These are phyloP conservation scores for Pestalotiopsis sp. DNA, from an alignment of 2,329 filamentous ascomycete genomes.

Conservation along the genomic window DNA sequence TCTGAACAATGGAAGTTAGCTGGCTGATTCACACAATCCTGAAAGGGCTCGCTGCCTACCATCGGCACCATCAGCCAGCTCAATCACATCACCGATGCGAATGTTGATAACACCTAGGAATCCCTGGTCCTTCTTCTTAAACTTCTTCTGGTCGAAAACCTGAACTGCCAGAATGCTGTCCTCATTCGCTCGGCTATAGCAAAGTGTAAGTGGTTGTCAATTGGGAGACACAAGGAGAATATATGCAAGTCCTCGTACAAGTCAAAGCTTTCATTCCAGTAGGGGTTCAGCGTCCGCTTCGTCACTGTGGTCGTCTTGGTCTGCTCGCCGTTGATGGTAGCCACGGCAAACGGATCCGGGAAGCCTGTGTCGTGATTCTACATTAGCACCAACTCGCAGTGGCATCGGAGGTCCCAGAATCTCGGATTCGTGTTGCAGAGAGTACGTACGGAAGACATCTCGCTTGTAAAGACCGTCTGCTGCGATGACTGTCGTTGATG, in stretches of 20 bases:
- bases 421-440: slow-evolving; percentile 2
- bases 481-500: slow-evolving; percentile 76
- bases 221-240: slow-evolving; percentile 15
- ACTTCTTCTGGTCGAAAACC: slow-evolving; percentile 99
- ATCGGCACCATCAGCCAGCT: slow-evolving; percentile 85
- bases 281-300: slow-evolving; percentile 97
- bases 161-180: slow-evolving; percentile 97
- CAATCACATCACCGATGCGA: slow-evolving; percentile 90
- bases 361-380: slow-evolving; percentile 64
- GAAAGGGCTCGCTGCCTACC: slow-evolving; percentile 59
- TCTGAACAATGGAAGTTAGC: slow-evolving; percentile 57
- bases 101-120: slow-evolving; percentile 98
- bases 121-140: slow-evolving; percentile 99
- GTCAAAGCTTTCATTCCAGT: slow-evolving; percentile 99
- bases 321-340: slow-evolving; percentile 96
- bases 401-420: neutral
- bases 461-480: slow-evolving; percentile 98
- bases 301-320: slow-evolving; percentile 97
- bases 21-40: neutral
- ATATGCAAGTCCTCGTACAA: slow-evolving; percentile 65
- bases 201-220: slow-evolving; percentile 22
- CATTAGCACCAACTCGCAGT: slow-evolving; percentile 2
- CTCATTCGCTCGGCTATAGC: slow-evolving; percentile 79
- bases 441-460: slow-evolving; percentile 94
- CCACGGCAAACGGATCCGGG: slow-evolving; percentile 96